Base-by-base conservation (phyloP, 345 rosid species). In the Eucalyptus cloeziana region DNA sequence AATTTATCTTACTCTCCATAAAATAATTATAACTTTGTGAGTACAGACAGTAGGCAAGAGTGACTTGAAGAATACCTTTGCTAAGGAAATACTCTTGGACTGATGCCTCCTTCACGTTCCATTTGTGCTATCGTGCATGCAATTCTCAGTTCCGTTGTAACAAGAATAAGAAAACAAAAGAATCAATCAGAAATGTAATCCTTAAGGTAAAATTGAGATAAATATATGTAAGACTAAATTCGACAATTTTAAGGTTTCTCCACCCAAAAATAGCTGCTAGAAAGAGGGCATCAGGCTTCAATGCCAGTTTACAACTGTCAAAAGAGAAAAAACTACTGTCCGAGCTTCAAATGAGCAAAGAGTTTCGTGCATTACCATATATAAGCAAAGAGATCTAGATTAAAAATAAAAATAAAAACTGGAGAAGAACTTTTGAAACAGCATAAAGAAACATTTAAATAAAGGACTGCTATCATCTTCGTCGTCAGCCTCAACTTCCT, bases 71-170 rank as follows among this genome's bases (percentile, higher is more conserved):
- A 92, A 86, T 91, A 95, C 99, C 92, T 98, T 99, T 69, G 99
- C 98, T 92, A 98, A 90, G 99, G 99, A 56, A 98, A 98, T 86
- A 95, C 40, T 51, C 98, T 94, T 87, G 99, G 98, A 94, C 99
- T 95, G 91, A 98, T 94, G 85, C 99, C 99, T 80, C 99, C 99
- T 94, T 98, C 99, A 27, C 98, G 98, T 94, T 98, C 99, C 97
- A 97, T 95, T 92, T 98, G 99, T 58, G 99, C 98, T 89, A 97
- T 91, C 27, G 99, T 98, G 94, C 99, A 98, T 40, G 99, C 99
- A 94, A 96, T 95, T 91, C 99, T 95, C 88, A 98, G 90, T 91
- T 97, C 99, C 93, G 98, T 97, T 49, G 19, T 67, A 27, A 94
- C 45, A 80, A 60, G 87, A 49, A 87, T 67, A 88, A 89, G 67